These are phyloP conservation scores for Aspergillus brunneoviolaceus DNA, from an alignment of 2,329 filamentous ascomycete genomes.

Conservation along the genomic window DNA sequence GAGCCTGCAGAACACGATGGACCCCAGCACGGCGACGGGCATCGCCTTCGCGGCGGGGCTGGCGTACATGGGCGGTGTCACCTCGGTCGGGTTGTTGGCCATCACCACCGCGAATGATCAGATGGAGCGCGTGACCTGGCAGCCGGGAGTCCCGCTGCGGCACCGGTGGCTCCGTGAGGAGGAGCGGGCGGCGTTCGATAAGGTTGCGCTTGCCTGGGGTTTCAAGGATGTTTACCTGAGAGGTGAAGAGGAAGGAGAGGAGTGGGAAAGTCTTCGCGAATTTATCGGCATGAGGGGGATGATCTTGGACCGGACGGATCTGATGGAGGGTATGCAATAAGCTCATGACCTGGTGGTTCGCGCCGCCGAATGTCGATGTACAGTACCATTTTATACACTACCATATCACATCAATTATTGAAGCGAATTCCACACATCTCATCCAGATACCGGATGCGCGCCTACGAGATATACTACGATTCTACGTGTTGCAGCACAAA, in stretches of 20 bases:
- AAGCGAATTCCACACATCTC: background rate
- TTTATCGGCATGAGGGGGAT: conserved; percentile 81
- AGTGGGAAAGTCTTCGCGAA: conserved; percentile 84
- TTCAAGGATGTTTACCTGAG: conserved; percentile 77
- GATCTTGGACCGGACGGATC: conserved; percentile 82
- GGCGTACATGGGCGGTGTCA: conserved; percentile 79
- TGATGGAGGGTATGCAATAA: conserved; percentile 90
- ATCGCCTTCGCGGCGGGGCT: conserved; percentile 78
- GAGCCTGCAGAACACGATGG: conserved; percentile 71
- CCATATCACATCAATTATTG: background rate
- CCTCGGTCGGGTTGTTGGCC: conserved; percentile 78
- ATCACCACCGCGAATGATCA: conserved; percentile 88
- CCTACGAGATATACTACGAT: background rate
- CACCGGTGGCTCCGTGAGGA: conserved; percentile 87
- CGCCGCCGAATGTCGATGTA: background rate
- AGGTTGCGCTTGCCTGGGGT: conserved; percentile 84
- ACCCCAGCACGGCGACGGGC: conserved; percentile 69
- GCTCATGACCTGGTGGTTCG: background rate
- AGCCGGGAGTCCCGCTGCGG: conserved; percentile 73
- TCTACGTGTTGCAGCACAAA: conserved; percentile 6
- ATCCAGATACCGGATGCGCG: background rate
- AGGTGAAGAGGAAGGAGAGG: conserved; percentile 86
- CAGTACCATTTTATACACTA: background rate
- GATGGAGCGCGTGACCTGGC: conserved; percentile 91
- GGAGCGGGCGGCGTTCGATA: conserved; percentile 82